A percentile compares a stretch with the other conserved stretches of the same genome.
Conservation (phyloP, 176 grass and related monocot species). For the Elymus sibiricus region DNA sequence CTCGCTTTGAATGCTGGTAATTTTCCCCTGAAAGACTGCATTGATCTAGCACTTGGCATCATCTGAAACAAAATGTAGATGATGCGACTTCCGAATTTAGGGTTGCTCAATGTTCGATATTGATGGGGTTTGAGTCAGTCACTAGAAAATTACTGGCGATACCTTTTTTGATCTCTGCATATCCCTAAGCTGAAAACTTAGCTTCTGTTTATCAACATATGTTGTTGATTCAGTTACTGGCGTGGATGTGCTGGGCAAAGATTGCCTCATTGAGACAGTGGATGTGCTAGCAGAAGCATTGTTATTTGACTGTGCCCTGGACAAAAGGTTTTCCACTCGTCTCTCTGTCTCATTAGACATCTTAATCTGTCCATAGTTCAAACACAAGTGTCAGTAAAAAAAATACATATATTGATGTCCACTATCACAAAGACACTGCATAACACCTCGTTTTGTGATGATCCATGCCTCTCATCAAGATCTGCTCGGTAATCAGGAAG, state of each 20-base stretch:
- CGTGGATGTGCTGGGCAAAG: constrained; percentile 30
- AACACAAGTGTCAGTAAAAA: constrained; percentile 29
- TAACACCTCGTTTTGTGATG: constrained; percentile 85
- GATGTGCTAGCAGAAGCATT: constrained; percentile 56
- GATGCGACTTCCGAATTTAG: background rate
- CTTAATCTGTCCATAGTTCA: constrained; percentile 71
- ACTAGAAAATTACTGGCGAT: background rate
- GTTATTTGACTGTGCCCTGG: constrained; percentile 46
- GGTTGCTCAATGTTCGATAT: background rate
- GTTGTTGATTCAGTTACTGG: constrained; percentile 36
- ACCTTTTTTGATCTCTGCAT: constrained; percentile 87
- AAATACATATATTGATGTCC: constrained; percentile 1
- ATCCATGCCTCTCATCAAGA: constrained; percentile 93
- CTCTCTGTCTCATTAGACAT: constrained; percentile 95
- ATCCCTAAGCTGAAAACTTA: constrained; percentile 74
- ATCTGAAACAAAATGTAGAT: constrained; percentile 40
- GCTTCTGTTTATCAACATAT: constrained; percentile 54
- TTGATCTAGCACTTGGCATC: constrained; percentile 54
- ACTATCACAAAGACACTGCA: constrained; percentile 24
- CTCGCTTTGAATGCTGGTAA: constrained; percentile 77
- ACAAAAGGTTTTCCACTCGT: constrained; percentile 72
- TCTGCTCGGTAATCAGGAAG: constrained; percentile 95
- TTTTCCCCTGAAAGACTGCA: constrained; percentile 90
- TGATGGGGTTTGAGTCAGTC: background rate
- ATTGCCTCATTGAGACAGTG: constrained; percentile 24